Percentiles rank a stretch among this genome's conserved stretches.
Conservation (phyloP, 176 grass and related monocot species). For the Saccharum officinarum region DNA sequence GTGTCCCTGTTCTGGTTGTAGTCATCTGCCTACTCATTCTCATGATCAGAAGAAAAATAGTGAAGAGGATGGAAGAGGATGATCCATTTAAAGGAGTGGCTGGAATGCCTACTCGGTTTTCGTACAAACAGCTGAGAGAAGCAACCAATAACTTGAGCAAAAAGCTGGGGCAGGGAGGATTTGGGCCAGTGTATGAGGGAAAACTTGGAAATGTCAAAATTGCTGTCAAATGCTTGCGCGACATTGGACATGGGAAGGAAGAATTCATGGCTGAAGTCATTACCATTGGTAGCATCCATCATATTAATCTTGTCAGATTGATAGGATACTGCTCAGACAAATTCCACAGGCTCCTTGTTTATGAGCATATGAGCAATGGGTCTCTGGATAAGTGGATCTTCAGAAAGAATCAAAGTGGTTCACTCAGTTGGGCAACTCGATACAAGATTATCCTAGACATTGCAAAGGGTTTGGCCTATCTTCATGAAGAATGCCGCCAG, state of each 20-base stretch:
- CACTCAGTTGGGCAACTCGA: constrained; percentile 73
- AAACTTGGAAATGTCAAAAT: constrained; percentile 52
- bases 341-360: constrained; percentile 72
- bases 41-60: constrained; percentile 31
- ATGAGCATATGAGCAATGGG: constrained; percentile 75
- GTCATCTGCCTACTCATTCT: constrained; percentile 45
- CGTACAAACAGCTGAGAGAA: constrained; percentile 61
- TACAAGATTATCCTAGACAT: constrained; percentile 68
- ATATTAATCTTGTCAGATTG: constrained; percentile 78
- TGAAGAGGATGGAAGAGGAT: constrained; percentile 45
- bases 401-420: constrained; percentile 36
- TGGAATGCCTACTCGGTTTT: constrained; percentile 74
- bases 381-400: constrained; percentile 86
- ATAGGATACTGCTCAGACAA: constrained; percentile 76
- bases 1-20: constrained; percentile 31
- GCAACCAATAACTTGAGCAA: constrained; percentile 77
- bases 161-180: constrained; percentile 89
- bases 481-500: constrained; percentile 76
- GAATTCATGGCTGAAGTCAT: constrained; percentile 83
- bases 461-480: constrained; percentile 70
- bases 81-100: constrained; percentile 59
- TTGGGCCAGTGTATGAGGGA: constrained; percentile 70
- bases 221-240: constrained; percentile 67
- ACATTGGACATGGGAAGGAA: constrained; percentile 67
- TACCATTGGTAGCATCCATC: constrained; percentile 76